These are phyloP conservation scores for Trichoderma orchidacearum DNA, from an alignment of 495 filamentous ascomycete species.

Conservation along the genomic window DNA sequence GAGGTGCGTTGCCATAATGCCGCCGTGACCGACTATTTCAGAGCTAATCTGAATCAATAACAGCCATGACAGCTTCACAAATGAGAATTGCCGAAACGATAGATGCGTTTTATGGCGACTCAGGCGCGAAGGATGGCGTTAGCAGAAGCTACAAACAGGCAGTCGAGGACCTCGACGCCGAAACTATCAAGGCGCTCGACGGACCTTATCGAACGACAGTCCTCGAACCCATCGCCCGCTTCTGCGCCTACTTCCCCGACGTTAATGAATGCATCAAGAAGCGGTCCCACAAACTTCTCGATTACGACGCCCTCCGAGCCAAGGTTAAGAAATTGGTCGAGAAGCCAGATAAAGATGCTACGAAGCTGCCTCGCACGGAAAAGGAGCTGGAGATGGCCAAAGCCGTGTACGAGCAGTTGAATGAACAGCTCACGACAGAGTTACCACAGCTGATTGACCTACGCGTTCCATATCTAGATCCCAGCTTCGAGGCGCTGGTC, in stretches of 20 bases:
- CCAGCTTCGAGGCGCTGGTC: slow-evolving; percentile 90
- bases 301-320: slow-evolving; percentile 90
- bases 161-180: slow-evolving; percentile 90
- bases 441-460: slow-evolving; percentile 96
- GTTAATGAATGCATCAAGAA: slow-evolving; percentile 99
- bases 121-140: slow-evolving; percentile 86
- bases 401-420: slow-evolving; percentile 85
- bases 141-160: slow-evolving; percentile 95
- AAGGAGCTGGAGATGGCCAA: slow-evolving; percentile 90
- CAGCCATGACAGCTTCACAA: slow-evolving; percentile 97
- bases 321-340: slow-evolving; percentile 94
- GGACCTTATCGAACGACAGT: slow-evolving; percentile 95
- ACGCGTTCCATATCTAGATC: slow-evolving; percentile 91
- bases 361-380: slow-evolving; percentile 85
- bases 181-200: slow-evolving; percentile 95
- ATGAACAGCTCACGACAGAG: slow-evolving; percentile 86
- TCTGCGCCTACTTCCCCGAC: slow-evolving; percentile 97
- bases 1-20: slow-evolving; percentile 39
- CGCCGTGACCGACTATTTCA: slow-evolving; percentile 2
- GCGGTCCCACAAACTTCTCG: slow-evolving; percentile 90
- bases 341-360: slow-evolving; percentile 96
- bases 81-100: slow-evolving; percentile 99
- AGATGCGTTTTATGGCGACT: slow-evolving; percentile 96
- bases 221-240: slow-evolving; percentile 83
- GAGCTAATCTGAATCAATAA: neutral